phyloP scores from a whole-genome alignment of 305 asterid species.

The Striga hermonthica region DNA sequence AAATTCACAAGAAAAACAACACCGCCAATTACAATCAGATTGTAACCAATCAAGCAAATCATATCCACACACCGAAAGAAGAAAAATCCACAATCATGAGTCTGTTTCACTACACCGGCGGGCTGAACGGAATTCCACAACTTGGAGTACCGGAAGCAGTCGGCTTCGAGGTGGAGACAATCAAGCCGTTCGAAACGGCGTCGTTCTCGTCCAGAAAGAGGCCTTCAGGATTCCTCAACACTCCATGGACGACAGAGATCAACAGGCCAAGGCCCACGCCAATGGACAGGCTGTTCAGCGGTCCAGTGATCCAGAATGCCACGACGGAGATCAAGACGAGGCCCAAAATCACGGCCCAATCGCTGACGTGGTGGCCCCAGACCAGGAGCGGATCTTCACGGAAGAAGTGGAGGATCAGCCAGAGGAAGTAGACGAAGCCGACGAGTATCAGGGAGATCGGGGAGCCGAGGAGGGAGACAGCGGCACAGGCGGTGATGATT shows the following conservation, averaged over 20 bases:
- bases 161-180: slow-evolving; percentile 31
- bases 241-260: slow-evolving; percentile 46
- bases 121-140: slow-evolving; percentile 33
- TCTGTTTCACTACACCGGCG: slow-evolving; percentile 34
- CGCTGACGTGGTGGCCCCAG: slow-evolving; percentile 51
- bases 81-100: neutral
- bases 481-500: slow-evolving; percentile 46
- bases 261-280: slow-evolving; percentile 55
- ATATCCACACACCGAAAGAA: slow-evolving; percentile 18
- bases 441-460: slow-evolving; percentile 48
- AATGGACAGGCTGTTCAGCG: slow-evolving; percentile 43
- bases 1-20: slow-evolving; percentile 3
- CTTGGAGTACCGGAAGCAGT: slow-evolving; percentile 21
- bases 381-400: slow-evolving; percentile 71
- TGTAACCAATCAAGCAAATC: slow-evolving; percentile 26
- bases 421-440: slow-evolving; percentile 44
- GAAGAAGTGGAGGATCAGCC: slow-evolving; percentile 66
- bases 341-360: slow-evolving; percentile 43
- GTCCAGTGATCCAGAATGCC: slow-evolving; percentile 48
- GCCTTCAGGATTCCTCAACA: slow-evolving; percentile 62
- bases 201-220: slow-evolving; percentile 65
- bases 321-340: slow-evolving; percentile 38
- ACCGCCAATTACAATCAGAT: slow-evolving; percentile 16
- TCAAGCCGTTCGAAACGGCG: slow-evolving; percentile 58
- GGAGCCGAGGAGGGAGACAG: slow-evolving; percentile 48